These are phyloP conservation scores for Mucor mucedo DNA, from an alignment of 371 early-diverging fungal species.

Conservation along the genomic window DNA sequence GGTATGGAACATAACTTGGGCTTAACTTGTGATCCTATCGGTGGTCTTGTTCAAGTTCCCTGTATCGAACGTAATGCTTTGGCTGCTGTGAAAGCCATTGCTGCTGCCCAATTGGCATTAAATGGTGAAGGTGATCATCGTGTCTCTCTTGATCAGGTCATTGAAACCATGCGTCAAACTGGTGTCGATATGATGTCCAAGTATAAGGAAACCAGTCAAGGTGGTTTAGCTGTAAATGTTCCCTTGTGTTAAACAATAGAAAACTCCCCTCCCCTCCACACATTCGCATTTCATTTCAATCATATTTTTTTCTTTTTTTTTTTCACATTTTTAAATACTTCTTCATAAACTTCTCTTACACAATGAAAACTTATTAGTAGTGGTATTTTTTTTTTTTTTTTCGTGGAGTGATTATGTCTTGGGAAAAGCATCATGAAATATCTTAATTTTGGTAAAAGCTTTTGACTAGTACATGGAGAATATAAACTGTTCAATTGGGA, in stretches of 20 bases:
- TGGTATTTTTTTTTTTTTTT: too few species aligned
- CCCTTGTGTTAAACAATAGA: conserved; percentile 70
- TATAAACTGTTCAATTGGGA: too few species aligned
- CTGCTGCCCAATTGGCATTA: conserved; percentile 92
- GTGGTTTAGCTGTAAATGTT: conserved; percentile 91
- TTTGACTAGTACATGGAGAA: too few species aligned
- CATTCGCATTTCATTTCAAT: too few species aligned
- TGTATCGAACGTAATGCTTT: conserved; percentile 96
- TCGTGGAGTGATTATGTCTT: too few species aligned
- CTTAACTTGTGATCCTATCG: conserved; percentile 93
- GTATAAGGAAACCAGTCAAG: conserved; percentile 95
- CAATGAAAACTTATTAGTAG: too few species aligned
- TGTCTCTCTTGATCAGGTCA: conserved; percentile 93
- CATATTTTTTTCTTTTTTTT: too few species aligned
- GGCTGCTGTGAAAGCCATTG: conserved; percentile 94
- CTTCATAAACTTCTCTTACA: too few species aligned
- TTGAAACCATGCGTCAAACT: conserved; percentile 96
- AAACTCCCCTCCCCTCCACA: too few species aligned
- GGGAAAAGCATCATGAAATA: too few species aligned
- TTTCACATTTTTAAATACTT: too few species aligned
- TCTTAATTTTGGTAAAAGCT: too few species aligned
- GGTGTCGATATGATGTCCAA: conserved; percentile 92
- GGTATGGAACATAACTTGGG: conserved; percentile 97
- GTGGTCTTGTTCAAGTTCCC: conserved; percentile 94
- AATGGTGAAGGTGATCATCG: conserved; percentile 90